Evolutionary conservation across 83 land plant genomes (phyloP), one percentile per base, ranked within the genome.

Genomic region (Isoetes engelmannii): DNA sequence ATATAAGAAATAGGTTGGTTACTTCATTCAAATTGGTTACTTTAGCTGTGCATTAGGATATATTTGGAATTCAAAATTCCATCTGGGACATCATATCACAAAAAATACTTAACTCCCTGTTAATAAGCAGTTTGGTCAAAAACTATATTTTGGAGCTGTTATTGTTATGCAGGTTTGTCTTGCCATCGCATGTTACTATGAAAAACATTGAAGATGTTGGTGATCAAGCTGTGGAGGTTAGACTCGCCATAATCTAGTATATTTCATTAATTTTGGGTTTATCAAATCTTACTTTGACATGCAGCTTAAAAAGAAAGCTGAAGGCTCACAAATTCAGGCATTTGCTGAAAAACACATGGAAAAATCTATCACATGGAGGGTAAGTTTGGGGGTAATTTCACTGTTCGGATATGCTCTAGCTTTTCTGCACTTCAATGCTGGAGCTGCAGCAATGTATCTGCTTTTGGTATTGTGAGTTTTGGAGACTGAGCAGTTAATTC

Each of bases 131-230:
- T 51, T 51, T 12, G 13, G 13, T 12, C 13, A 12, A 12, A 12
- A 1, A 51, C 55, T 50, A 8, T 50, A 8, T 8, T 50, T 50
- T n/a, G 13, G 8, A 50, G 8, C 10, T 51, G 15, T 12, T 51
- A 51, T 12, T 15, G 13, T 51, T 51, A 19, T 18, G 12, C 62
- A 59, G 62, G 19, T 37, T 59, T 8, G 62, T 59, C 28, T 18
- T 59, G 20, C 62, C 62, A 59, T 37, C 62, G 8, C 18, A 59
- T 59, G 20, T 59, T 8, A 59, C 28, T 59, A 59, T 59, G 62
- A 59, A 59, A 42, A 18, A 19, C 1, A 12, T 59, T 59, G 62
- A 59, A 12, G 62, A 19, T 37, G 28, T 59, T 59, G 62, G 62
- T 10, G 4, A 59, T 8, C 62, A 59, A 18, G 28, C 18, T 59